Evolutionary conservation across 257 asterid genomes (phyloP).

Genomic region (Solanum boliviense): DNA sequence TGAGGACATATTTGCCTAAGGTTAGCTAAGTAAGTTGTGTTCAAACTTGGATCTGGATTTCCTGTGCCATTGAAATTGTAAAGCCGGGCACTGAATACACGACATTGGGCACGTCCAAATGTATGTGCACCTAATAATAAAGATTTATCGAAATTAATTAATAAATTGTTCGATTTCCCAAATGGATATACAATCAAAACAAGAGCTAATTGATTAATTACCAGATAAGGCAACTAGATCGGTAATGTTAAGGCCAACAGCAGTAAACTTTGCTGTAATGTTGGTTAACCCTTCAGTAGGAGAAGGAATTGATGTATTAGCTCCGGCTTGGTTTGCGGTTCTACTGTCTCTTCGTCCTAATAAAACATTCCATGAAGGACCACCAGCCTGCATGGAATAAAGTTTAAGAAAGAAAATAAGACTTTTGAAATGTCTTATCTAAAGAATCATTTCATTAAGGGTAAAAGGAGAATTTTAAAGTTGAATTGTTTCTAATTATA

Average conservation of each 20-base stretch:
- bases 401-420: not conserved
- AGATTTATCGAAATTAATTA: not conserved
- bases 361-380: conserved; percentile 52
- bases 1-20: conserved; percentile 47
- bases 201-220: not conserved
- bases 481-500: too few relatives aligned
- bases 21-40: conserved; percentile 31
- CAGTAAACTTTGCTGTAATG: conserved; percentile 46
- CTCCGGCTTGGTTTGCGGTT: conserved; percentile 42
- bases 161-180: not conserved
- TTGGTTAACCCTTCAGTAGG: conserved; percentile 33
- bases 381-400: conserved; percentile 26
- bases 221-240: conserved; percentile 72
- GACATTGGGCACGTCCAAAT: conserved; percentile 57
- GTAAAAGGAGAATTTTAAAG: too few relatives aligned
- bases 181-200: not conserved
- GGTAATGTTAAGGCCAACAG: conserved; percentile 34
- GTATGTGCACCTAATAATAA: conserved; percentile 49
- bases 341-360: conserved; percentile 56
- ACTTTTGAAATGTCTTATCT: too few relatives aligned
- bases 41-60: conserved; percentile 50
- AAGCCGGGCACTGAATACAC: conserved; percentile 25
- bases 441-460: not conserved
- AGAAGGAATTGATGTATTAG: conserved; percentile 53
- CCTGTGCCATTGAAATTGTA: conserved; percentile 42